Conservation (phyloP, 164 flowering plant genomes). For the Annona cherimola region DNA sequence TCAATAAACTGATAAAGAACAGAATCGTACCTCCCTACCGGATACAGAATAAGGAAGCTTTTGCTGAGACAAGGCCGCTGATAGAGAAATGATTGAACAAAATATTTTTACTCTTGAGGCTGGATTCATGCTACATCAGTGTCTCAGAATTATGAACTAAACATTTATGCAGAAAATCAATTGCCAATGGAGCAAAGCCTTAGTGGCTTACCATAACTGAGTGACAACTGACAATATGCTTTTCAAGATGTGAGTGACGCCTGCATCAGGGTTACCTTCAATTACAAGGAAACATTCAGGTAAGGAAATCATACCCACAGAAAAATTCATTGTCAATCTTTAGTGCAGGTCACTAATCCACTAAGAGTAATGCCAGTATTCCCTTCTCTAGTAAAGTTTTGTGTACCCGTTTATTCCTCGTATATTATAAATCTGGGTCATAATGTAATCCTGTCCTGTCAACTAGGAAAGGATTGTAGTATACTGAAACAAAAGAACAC, state of each 20-base stretch:
- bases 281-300: neutral
- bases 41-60: slow-evolving; percentile 50
- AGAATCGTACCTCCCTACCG: slow-evolving; percentile 36
- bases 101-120: slow-evolving; percentile 35
- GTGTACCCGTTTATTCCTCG: no score
- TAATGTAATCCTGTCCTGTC: no score
- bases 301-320: neutral
- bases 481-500: no score
- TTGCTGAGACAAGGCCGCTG: slow-evolving; percentile 55
- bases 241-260: slow-evolving; percentile 33
- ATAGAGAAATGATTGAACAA: slow-evolving; percentile 44
- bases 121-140: slow-evolving; percentile 42
- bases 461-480: no score
- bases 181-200: neutral
- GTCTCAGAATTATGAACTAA: slow-evolving; percentile 1
- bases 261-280: slow-evolving; percentile 55
- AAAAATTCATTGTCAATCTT: neutral
- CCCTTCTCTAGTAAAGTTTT: neutral
- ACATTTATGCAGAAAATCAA: slow-evolving; percentile 4
- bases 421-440: no score
- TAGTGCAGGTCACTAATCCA: no score
- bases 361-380: neutral
- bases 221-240: slow-evolving; percentile 38
- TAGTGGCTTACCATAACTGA: slow-evolving; percentile 44
- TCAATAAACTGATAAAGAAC: no score